Base-by-base conservation (phyloP, 495 filamentous ascomycete species). In the Entonaema liquescens region DNA sequence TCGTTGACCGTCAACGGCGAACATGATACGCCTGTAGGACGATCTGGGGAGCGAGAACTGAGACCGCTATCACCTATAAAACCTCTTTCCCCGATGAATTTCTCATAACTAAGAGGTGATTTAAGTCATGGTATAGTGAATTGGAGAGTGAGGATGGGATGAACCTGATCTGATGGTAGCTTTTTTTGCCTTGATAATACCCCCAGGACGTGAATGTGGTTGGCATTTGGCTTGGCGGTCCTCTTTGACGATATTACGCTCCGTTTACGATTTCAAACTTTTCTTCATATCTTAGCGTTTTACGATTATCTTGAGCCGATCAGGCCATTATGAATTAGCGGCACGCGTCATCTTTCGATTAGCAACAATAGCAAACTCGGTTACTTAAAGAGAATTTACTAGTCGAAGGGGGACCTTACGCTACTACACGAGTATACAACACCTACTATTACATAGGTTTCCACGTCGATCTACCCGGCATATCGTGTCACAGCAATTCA, bases 11-110 rank as follows among this genome's bases (percentile, higher is more conserved):
- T 80, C 59, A 73, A 75, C 53, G 79, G 80, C 55, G 80, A 83
- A 17, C 75, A 77, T 31, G 79, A 83, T 23, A 76, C 78, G 17
- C 72, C 76, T 11, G 77, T 73, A 29, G 75, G 77, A 40, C 67
- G 74, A 60, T 76, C 77, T 1, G 76, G 78, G 29, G 82, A 84
- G 17, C 56, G 78, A 47, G 81, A 84, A 36, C 19, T 87, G 53
- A 79, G 83, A 26, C 84, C 84, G 5, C 81, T 94, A n/a, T 91
- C 89, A 36, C 91, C 91, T 5, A 87, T 90, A 66, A 85, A 87
- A 72, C 92, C 92, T 28, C 81, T 93, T 49, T 93, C 90, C 15
- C 91, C 91, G 25, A 85, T 93, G 74, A 88, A 83, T 29, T 83
- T 88, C 56, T 85, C 59, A 64, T 69, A 54, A 69, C 35, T 31